Evolutionary conservation across 257 asterid species (phyloP).

Genomic region (Gentiana macrophylla): DNA sequence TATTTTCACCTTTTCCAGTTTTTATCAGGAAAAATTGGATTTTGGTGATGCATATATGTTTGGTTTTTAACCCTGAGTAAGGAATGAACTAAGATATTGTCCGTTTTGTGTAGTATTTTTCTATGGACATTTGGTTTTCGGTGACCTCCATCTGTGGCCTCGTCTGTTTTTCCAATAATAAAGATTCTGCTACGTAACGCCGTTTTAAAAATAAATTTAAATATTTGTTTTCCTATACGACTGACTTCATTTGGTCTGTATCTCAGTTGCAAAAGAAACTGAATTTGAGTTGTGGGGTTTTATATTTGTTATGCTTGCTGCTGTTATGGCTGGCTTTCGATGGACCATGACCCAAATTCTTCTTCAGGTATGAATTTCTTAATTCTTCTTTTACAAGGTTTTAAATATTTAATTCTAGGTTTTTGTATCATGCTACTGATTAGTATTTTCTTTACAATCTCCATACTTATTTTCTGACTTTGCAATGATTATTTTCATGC

Average conservation of each 20-base stretch:
- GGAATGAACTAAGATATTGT: no score
- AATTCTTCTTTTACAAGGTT: slow-evolving; percentile 3
- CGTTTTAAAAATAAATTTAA: no score
- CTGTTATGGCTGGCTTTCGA: slow-evolving; percentile 98
- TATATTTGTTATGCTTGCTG: slow-evolving; percentile 89
- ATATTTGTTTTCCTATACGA: no score
- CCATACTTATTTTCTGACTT: slow-evolving; percentile 20
- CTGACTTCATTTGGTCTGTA: slow-evolving; percentile 9
- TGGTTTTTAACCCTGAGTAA: no score
- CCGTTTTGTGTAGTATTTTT: no score
- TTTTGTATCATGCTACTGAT: background rate
- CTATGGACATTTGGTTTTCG: background rate
- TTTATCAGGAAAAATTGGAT: no score
- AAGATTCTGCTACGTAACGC: background rate
- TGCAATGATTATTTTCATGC: slow-evolving; percentile 19
- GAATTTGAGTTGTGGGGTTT: slow-evolving; percentile 97
- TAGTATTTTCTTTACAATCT: slow-evolving; percentile 6
- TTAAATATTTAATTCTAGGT: background rate
- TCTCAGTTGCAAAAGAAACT: slow-evolving; percentile 92
- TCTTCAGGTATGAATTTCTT: slow-evolving; percentile 62
- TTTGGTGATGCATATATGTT: no score
- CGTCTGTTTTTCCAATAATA: background rate
- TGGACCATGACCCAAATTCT: slow-evolving; percentile 99
- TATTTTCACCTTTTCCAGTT: no score
- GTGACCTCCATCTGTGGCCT: background rate